Evolutionary conservation across 768 basidiomycete species (phyloP).

Genomic region (Mycena haematopus): DNA sequence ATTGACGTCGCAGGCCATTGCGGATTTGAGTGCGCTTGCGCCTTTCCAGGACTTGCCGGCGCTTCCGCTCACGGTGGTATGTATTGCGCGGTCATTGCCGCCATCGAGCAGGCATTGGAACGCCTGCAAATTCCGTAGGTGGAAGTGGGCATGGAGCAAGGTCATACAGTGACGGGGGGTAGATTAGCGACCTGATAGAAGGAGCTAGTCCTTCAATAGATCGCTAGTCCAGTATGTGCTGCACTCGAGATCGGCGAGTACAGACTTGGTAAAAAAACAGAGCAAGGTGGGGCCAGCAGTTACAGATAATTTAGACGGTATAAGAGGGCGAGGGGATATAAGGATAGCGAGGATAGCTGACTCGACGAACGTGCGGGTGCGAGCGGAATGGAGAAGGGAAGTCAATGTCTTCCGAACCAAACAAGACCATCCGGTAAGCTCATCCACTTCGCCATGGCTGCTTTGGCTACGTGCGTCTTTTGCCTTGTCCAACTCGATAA

Average conservation of each 20-base stretch:
- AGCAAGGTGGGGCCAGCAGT: background rate
- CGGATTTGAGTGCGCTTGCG: slow-evolving; percentile 45
- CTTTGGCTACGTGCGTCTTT: slow-evolving; percentile 75
- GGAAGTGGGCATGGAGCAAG: slow-evolving; percentile 80
- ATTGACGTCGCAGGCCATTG: slow-evolving; percentile 62
- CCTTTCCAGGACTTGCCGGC: slow-evolving; percentile 65
- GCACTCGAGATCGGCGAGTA: slow-evolving; percentile 34
- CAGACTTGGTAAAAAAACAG: slow-evolving; percentile 29
- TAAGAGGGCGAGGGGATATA: slow-evolving; percentile 13
- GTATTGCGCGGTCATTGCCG: slow-evolving; percentile 44
- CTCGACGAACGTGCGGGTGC: slow-evolving; percentile 22
- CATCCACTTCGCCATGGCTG: slow-evolving; percentile 41
- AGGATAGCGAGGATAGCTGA: slow-evolving; percentile 22
- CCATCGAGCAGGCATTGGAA: slow-evolving; percentile 78
- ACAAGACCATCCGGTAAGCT: background rate
- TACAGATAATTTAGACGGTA: slow-evolving; percentile 27
- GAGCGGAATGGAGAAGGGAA: background rate
- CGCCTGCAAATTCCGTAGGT: slow-evolving; percentile 72
- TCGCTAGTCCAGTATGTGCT: slow-evolving; percentile 35
- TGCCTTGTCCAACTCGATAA: background rate
- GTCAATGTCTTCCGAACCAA: background rate
- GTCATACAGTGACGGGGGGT: slow-evolving; percentile 62
- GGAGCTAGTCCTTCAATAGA: slow-evolving; percentile 39
- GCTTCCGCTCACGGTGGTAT: slow-evolving; percentile 49
- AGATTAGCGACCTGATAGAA: slow-evolving; percentile 46